Evolutionary conservation across 75 land plant species (phyloP), one percentile per base, ranked within the genome.

Genomic region (Picea glauca): DNA sequence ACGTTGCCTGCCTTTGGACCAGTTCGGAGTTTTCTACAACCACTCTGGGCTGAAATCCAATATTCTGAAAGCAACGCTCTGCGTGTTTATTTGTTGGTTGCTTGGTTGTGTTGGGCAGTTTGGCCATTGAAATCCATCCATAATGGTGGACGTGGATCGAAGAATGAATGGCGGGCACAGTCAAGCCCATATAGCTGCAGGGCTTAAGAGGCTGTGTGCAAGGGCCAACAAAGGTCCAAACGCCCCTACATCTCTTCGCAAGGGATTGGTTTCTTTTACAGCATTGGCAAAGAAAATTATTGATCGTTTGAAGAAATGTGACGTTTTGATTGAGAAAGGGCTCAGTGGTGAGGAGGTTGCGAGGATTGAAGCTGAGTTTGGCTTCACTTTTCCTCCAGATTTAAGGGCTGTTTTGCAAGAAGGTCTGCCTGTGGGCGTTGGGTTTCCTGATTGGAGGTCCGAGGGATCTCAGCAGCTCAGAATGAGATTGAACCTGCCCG

Each of bases 401-500:
- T 85, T 96, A 38, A 84, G 85, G 17, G 92, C 93, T 21, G 75
- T 96, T 21, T 90, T 96, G 58, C 83, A 86, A 50, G 85, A 88
- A 35, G 97, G 88, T 43, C 81, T 96, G 62, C 97, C 96, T 1
- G 75, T 88, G 18, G 97, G 95, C 13, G 86, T 87, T 0, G 97
- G 95, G 11, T 96, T 96, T 83, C 99, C 99, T 15, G 91, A 96
- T 86, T 94, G 99, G 99, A 86, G 97, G 13, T 65, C 88, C 3
- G 38, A 83, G 7, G 72, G 82, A 14, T 58, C 80, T 14, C 83
- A 85, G 13, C 85, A 87, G 76, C 88, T 93, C 56, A 82, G 86
- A 14, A 78, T 86, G 75, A 56, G 84, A 3, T 72, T 92, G 76
- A 86, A 87, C 60, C 85, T 87, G 58, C 93, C 97, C n/a, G 75